These are phyloP conservation scores for Dryas alaskensis DNA, from an alignment of 306 rosid genomes.

Conservation along the genomic window DNA sequence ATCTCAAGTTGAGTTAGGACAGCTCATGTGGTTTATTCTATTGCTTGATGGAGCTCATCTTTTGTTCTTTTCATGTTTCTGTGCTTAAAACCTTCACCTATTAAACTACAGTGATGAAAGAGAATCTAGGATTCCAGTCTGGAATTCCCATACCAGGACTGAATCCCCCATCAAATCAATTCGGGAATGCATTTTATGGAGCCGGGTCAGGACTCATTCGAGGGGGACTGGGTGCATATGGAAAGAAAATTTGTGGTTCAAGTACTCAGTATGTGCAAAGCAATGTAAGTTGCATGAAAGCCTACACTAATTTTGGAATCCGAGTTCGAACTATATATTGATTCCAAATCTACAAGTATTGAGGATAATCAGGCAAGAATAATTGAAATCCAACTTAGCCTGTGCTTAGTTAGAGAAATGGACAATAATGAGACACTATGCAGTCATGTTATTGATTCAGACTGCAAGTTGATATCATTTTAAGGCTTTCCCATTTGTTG, in stretches of 20 bases:
- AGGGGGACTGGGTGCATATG: constrained; percentile 69
- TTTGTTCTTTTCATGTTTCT: background rate
- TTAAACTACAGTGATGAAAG: background rate
- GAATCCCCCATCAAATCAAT: constrained; percentile 29
- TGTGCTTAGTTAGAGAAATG: background rate
- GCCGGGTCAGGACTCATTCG: constrained; percentile 61
- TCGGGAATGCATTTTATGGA: constrained; percentile 56
- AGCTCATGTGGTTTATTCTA: too few species aligned
- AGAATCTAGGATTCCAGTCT: constrained; percentile 8
- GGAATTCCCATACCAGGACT: background rate
- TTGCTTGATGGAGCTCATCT: background rate
- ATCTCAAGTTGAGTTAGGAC: background rate
- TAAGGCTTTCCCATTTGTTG: too few species aligned
- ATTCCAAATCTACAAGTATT: background rate
- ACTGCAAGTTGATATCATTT: too few species aligned
- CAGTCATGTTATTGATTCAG: background rate
- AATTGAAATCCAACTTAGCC: background rate
- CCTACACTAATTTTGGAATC: background rate
- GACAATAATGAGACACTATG: background rate
- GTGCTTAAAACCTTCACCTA: background rate
- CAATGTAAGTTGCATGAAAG: constrained; percentile 44
- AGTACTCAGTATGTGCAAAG: constrained; percentile 77
- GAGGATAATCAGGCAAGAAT: background rate
- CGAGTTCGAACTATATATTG: background rate
- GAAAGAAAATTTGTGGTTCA: constrained; percentile 60